Evolutionary conservation across 1,284 basidiomycete species (phyloP), one percentile per base, ranked within the genome.

Genomic region (Tremellales sp.): DNA sequence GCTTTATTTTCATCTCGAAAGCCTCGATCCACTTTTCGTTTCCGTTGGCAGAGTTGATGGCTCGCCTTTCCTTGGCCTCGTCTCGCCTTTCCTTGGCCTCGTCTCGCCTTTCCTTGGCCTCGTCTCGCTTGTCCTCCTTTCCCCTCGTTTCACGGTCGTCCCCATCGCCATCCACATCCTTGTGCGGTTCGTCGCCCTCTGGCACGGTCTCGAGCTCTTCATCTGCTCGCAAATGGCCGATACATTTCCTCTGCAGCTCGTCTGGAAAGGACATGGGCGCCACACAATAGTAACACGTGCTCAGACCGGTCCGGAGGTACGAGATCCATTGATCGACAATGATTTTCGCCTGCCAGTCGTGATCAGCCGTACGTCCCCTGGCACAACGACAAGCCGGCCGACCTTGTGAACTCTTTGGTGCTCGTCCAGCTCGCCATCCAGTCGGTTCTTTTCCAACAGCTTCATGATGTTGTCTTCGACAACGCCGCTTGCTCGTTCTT

Each of bases 191-290:
- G 74, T 72, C 43, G 6, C 33, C 71, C 79, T 82, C 54, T 77
- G 78, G 61, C 81, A 65, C 39, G 83, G 26, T 4, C 14, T 18
- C 29, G 7, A 40, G 12, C 3, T 5, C n/a, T 41, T 21, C 2
- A 35, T 36, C 50, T 1, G 65, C 58, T 71, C 92, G 81, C 51
- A 86, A 77, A 76, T 97, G 93, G 75, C 84, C 85, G 60, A 94
- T 78, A 77, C 92, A 95, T 75, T 91, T 89, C 65, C 89, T 81
- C 71, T 90, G 85, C 63, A 97, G 79, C 77, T 94, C 90, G 75
- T 97, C 93, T 70, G 85, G 75, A 76, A 91, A 90, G 74, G 93
- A 86, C 67, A 84, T 86, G 57, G 87, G 81, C 67, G 89, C 84
- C 61, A 87, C 84, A 77, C 92, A 97, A 75, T 97, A 97, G 75